Conservation (phyloP, 2,329 filamentous ascomycete species). For the Aspergillus costaricaensis region DNA sequence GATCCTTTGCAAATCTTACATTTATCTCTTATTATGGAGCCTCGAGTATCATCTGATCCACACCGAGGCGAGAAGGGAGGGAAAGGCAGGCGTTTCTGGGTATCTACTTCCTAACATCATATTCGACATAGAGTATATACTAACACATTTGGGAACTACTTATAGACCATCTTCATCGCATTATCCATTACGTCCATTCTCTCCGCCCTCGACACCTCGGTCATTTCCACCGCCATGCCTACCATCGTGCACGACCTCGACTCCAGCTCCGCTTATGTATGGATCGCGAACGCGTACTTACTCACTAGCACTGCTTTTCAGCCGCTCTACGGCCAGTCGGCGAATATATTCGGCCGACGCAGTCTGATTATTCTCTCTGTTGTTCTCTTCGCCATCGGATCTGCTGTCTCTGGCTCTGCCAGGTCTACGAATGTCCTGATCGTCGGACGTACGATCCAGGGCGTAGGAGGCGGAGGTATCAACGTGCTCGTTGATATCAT, state of each 20-base stretch:
- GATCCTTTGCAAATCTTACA: not conserved
- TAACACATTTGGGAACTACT: no score
- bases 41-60: no score
- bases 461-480: constrained; percentile 52
- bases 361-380: constrained; percentile 46
- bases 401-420: constrained; percentile 55
- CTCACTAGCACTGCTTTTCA: constrained; percentile 48
- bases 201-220: constrained; percentile 40
- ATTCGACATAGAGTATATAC: not conserved
- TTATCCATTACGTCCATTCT: not conserved
- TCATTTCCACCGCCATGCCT: constrained; percentile 46
- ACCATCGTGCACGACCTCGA: constrained; percentile 40
- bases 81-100: not conserved
- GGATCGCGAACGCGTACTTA: constrained; percentile 39
- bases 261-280: constrained; percentile 36
- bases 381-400: constrained; percentile 54
- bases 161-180: not conserved
- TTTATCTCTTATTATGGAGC: not conserved
- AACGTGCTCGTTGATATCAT: constrained; percentile 46
- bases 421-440: constrained; percentile 52
- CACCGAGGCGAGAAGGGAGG: no score
- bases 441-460: constrained; percentile 58
- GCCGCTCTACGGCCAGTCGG: constrained; percentile 54
- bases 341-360: constrained; percentile 56
- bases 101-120: not conserved